Base-by-base conservation (phyloP, 257 asterid genomes). In the Solanum appendiculatum region DNA sequence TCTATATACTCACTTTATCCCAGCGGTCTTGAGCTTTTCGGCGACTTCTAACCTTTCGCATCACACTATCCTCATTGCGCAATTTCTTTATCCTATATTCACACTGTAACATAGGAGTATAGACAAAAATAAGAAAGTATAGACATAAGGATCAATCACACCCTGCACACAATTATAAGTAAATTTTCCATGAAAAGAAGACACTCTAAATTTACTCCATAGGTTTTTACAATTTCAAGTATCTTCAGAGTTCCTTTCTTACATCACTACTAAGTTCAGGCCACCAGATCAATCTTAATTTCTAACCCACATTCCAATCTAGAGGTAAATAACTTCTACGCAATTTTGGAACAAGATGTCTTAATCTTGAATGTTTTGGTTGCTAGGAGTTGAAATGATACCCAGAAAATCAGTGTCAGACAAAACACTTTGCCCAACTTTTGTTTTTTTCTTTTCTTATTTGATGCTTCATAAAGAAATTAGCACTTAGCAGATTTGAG, bases 61-160 rank as follows among this genome's bases (percentile, higher is more conserved):
- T 93, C 63, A 90, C 86, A 80, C 87, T 91, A 88, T 97, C 99
- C 90, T 97, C 99, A 29, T 92, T 87, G 63, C 98, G 98, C 46
- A 97, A 93, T 89, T 92, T 94, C 90, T 89, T 94, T 91, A 94
- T 90, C 88, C 98, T 95, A 91, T 92, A 92, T 90, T 97, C 99
- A 89, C 95, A 95, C 99, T 97, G 88, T 84, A 85, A 87, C 85
- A 70, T 85, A 48, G 83, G 82, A 84, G 88, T 29, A 54, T 85
- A 23, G 70, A 70, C 83, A 88, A 56, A 58, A 86, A 82, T 82
- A 86, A 63, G 86, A 44, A 78, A 77, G 83, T 64, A 46, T 66
- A n/a, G 87, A 66, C 72, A 77, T 18, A 48, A 18, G 68, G 85
- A 16, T 80, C 42, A 48, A 80, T 80, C 85, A 80, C 68, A 48